These are phyloP conservation scores for Neolentinus lepideus DNA, from an alignment of 1,284 basidiomycete species.

Conservation along the genomic window DNA sequence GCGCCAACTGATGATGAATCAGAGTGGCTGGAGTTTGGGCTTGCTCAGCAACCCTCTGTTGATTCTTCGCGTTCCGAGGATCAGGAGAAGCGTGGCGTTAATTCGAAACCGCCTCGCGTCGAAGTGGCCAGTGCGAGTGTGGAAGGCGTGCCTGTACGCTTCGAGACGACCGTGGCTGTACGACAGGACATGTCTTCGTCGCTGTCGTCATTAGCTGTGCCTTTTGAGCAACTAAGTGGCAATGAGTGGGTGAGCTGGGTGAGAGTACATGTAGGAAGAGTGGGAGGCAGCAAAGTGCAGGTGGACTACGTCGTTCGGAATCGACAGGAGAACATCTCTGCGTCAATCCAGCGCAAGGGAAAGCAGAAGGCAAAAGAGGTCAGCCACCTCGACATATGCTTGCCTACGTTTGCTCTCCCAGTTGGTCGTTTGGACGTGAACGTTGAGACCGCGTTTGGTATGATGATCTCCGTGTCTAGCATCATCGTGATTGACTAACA, in stretches of 20 bases:
- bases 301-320: slow-evolving; percentile 56
- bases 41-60: slow-evolving; percentile 34
- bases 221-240: slow-evolving; percentile 41
- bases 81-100: slow-evolving; percentile 3
- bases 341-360: slow-evolving; percentile 15
- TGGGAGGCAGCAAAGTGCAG: slow-evolving; percentile 43
- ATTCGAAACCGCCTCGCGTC: slow-evolving; percentile 30
- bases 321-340: not conserved
- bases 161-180: slow-evolving; percentile 38
- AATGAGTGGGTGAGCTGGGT: slow-evolving; percentile 63
- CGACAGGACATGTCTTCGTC: slow-evolving; percentile 27
- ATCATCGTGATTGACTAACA: not conserved
- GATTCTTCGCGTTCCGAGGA: not conserved
- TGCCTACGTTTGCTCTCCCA: slow-evolving; percentile 63
- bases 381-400: slow-evolving; percentile 37
- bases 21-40: slow-evolving; percentile 74
- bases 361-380: slow-evolving; percentile 27
- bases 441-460: slow-evolving; percentile 46
- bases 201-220: slow-evolving; percentile 27
- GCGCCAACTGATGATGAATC: slow-evolving; percentile 48
- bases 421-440: slow-evolving; percentile 58
- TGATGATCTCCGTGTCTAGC: slow-evolving; percentile 11
- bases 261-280: slow-evolving; percentile 45
- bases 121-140: slow-evolving; percentile 53
- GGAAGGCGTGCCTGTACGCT: slow-evolving; percentile 56